phyloP scores from a whole-genome alignment of 345 rosid species.

The Eucalyptus pumila region DNA sequence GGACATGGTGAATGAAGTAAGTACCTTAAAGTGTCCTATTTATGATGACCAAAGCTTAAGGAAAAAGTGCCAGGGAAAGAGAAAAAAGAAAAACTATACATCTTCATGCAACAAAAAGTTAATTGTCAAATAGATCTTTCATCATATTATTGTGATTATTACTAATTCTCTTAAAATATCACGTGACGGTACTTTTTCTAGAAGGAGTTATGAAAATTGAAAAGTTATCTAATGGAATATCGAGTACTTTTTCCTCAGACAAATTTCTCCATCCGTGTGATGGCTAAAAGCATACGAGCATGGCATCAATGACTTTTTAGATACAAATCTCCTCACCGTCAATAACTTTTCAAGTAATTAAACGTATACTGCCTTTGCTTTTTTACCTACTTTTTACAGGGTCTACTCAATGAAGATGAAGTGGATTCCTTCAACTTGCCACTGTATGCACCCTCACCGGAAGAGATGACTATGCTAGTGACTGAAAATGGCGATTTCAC shows the following conservation, averaged over 20 bases:
- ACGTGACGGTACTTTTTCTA: not conserved
- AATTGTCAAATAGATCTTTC: not conserved
- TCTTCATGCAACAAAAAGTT: not conserved
- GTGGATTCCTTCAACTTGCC: slow-evolving; percentile 42
- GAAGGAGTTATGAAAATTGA: not conserved
- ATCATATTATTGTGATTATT: not conserved
- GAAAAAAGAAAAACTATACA: not conserved
- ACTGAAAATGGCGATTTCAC: slow-evolving; percentile 11
- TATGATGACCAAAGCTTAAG: not conserved
- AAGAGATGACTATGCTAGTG: slow-evolving; percentile 12
- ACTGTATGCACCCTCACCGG: slow-evolving; percentile 29
- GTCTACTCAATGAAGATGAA: slow-evolving; percentile 19
- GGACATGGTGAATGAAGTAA: slow-evolving; percentile 12
- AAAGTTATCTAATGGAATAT: too few species aligned
- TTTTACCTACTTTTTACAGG: slow-evolving; percentile 3
- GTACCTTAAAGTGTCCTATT: not conserved
- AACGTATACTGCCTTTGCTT: not conserved
- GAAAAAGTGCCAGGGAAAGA: not conserved
- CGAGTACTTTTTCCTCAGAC: not conserved
- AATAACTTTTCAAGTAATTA: not conserved
- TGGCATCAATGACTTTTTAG: not conserved
- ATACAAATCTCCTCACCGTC: not conserved
- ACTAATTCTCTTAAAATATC: not conserved
- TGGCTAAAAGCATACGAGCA: not conserved
- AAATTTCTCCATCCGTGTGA: not conserved